These are phyloP conservation scores for Metschnikowia chrysomelidarum DNA, from an alignment of 805 yeast species.

Conservation along the genomic window DNA sequence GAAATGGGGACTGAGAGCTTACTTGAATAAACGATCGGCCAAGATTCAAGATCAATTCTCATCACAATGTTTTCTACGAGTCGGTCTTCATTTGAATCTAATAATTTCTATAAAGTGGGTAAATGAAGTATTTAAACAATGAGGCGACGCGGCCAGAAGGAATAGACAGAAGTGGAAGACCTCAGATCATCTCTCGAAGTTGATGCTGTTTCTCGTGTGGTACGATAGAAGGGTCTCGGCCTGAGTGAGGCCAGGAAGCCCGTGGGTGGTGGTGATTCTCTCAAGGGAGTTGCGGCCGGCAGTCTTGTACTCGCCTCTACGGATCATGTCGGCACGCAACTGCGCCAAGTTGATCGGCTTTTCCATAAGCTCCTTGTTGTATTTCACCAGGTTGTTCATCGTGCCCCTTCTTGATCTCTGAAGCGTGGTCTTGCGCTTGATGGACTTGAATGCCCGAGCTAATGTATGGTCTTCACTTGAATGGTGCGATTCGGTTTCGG, in stretches of 20 bases:
- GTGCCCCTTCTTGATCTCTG: conserved; percentile 23
- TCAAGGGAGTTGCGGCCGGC: conserved; percentile 34
- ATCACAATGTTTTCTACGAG: neutral
- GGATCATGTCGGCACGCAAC: conserved; percentile 39
- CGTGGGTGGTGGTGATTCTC: conserved; percentile 44
- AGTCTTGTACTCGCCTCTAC: conserved; percentile 35
- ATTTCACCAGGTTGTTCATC: conserved; percentile 20
- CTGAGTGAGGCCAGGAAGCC: conserved; percentile 48
- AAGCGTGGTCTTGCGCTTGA: conserved; percentile 33
- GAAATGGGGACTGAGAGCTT: too few species aligned
- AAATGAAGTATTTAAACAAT: too few species aligned
- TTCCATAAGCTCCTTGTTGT: conserved; percentile 25
- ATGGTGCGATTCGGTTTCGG: conserved; percentile 10
- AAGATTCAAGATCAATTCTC: neutral
- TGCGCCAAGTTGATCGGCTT: conserved; percentile 34
- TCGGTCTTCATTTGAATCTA: conserved; percentile 1
- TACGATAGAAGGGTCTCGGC: conserved; percentile 47
- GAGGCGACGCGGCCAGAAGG: neutral
- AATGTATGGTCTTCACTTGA: conserved; percentile 12
- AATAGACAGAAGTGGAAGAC: neutral
- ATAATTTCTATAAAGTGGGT: conserved; percentile 1
- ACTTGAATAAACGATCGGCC: too few species aligned
- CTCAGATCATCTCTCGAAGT: conserved; percentile 24
- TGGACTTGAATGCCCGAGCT: conserved; percentile 31
- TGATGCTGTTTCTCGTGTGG: conserved; percentile 41